Base-by-base conservation (phyloP, 2,329 filamentous ascomycete species). In the Monilinia polystroma region DNA sequence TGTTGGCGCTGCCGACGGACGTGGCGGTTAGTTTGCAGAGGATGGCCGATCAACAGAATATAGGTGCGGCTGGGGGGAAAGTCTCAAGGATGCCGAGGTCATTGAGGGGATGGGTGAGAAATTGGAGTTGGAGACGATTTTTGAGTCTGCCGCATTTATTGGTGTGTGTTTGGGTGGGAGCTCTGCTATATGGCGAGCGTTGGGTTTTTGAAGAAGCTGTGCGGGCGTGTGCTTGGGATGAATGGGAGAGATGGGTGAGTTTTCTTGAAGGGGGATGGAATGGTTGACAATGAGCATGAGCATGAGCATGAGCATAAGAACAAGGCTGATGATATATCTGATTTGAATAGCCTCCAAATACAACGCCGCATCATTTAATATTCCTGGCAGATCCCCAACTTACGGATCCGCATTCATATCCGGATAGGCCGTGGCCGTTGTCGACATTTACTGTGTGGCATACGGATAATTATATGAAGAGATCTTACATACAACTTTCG, bases 231-330 rank as follows among this genome's bases (percentile, higher is more conserved):
- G 80, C 85, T 65, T 99, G 95, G 95, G 83, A 86, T 47, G 85
- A 85, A 52, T 99, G 95, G 95, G 95, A 99, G 81, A 84, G 86
- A 78, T 99, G 95, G 93, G 93, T 96, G 82, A 75, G 85, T 74
- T 53, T 49, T 63, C 53, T 58, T 67, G 45, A 38, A 20, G 47
- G 38, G 38, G 26, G 12, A 12, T 11, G 6, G 20, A 38, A 64
- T 20, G 4, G 3, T 55, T n/a, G 57, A 23, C 4, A 58, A 53
- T 18, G 29, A 23, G 35, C 29, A 41, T 58, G 29, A 23, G 6
- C 56, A 53, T 18, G 29, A 23, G 35, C 29, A 41, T 58, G 29
- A 23, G 35, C 23, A 41, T 58, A 54, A 49, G 35, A 41, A 63
- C 64, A 68, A 71, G 71, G 63, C 74, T 75, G 38, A 70, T 63